phyloP scores from a whole-genome alignment of 768 basidiomycete genomes.

The Calocybe indica region DNA sequence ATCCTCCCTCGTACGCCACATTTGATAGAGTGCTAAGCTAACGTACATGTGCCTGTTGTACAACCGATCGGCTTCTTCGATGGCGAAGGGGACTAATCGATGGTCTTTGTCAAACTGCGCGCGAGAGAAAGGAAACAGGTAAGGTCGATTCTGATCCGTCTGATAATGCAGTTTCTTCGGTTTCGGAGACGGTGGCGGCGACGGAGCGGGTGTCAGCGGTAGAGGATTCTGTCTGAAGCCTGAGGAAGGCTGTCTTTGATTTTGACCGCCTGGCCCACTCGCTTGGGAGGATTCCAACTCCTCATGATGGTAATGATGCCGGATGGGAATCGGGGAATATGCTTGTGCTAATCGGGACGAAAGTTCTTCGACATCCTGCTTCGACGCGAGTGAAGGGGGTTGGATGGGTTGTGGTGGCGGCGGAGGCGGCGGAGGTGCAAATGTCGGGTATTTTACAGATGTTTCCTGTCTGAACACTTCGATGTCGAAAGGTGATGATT shows the following conservation, averaged over 20 bases:
- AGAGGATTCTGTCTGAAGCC: constrained; percentile 46
- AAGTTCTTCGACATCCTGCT: constrained; percentile 11
- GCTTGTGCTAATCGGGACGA: constrained; percentile 63
- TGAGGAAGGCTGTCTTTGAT: constrained; percentile 12
- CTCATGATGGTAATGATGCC: constrained; percentile 92
- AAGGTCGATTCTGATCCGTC: constrained; percentile 91
- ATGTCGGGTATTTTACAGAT: constrained; percentile 94
- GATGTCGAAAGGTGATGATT: constrained; percentile 88
- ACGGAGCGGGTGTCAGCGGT: constrained; percentile 86
- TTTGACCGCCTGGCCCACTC: constrained; percentile 29
- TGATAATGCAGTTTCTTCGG: constrained; percentile 99
- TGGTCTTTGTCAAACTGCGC: constrained; percentile 47
- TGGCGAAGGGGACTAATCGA: constrained; percentile 86
- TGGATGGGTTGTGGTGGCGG: constrained; percentile 26
- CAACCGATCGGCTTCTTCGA: constrained; percentile 91
- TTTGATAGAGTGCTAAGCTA: constrained; percentile 82
- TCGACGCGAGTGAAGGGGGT: constrained; percentile 42
- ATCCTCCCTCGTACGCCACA: constrained; percentile 94
- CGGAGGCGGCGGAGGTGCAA: constrained; percentile 43
- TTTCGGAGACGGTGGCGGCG: constrained; percentile 78
- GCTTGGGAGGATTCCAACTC: constrained; percentile 48
- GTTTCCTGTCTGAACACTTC: constrained; percentile 88
- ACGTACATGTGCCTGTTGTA: constrained; percentile 90
- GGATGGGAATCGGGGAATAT: constrained; percentile 87
- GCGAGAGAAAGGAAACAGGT: constrained; percentile 93